These are phyloP conservation scores for Aspergillus hortae DNA, from an alignment of 2,329 filamentous ascomycete genomes.

Conservation along the genomic window DNA sequence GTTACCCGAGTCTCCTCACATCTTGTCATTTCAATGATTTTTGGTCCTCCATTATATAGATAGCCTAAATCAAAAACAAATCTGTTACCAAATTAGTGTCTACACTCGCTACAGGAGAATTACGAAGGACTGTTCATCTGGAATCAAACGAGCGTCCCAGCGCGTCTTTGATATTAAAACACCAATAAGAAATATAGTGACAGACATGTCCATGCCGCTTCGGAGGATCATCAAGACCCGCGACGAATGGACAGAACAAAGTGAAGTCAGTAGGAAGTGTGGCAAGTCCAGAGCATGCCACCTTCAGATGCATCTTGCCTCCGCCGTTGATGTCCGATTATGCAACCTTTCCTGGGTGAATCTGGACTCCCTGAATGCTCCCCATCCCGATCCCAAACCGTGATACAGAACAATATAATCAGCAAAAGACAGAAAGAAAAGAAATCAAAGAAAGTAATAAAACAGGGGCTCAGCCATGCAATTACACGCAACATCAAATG, in stretches of 20 bases:
- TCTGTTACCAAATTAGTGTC: too few species aligned
- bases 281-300: background rate
- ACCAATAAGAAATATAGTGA: conserved; percentile 16
- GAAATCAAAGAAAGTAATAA: background rate
- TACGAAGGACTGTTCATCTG: background rate
- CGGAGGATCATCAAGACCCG: conserved; percentile 11
- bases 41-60: too few species aligned
- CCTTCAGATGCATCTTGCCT: conserved; percentile 2
- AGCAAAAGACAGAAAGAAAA: conserved; percentile 11
- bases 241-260: conserved; percentile 1
- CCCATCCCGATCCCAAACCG: conserved; percentile 13
- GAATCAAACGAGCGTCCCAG: conserved; percentile 16
- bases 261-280: conserved; percentile 5
- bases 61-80: too few species aligned
- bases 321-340: conserved; percentile 17
- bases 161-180: conserved; percentile 19
- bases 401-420: conserved; percentile 5
- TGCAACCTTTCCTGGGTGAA: conserved; percentile 15
- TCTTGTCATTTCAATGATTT: too few species aligned
- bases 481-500: conserved; percentile 5
- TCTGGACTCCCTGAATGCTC: conserved; percentile 19
- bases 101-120: background rate
- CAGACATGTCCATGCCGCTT: conserved; percentile 8
- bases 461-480: conserved; percentile 13
- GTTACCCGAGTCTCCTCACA: conserved; percentile 8